Base-by-base conservation (phyloP, 805 yeast genomes). In the Candida endomychidarum region DNA sequence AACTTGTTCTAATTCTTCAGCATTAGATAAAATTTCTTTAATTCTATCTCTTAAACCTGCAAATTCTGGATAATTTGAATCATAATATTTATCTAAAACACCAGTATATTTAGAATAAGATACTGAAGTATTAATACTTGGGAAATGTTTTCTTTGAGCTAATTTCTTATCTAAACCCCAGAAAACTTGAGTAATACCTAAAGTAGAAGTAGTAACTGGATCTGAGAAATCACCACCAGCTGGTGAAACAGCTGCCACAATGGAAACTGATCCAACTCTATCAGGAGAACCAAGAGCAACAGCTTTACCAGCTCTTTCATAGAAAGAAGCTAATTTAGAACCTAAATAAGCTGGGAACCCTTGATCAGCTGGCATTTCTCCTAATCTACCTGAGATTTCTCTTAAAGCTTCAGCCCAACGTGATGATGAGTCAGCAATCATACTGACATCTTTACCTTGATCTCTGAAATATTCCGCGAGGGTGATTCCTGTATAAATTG, bases 201-300 rank as follows among this genome's bases (percentile, higher is more conserved):
- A 80, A 24, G 99, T 93, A 6, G 99, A 81, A 15, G 98, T 91
- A 19, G 99, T 93, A 54, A 93, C 99, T 32, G 99, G 99, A 73
- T 93, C 99, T 18, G 98, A 91, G 83, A 93, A 91, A 76, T 93
- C 99, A 83, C 99, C 99, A 81, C 99, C 99, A 41, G 99, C 98
- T 53, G 99, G 99, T 4, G 98, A 93, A 28, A 93, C 99, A 53
- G 99, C 99, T 45, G 99, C 99, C 58, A 93, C 75, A 67, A 93
- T 93, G n/a, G 99, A 93, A 49, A 93, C 99, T 21, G 99, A 91
- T 47, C 99, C 99, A 52, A 78, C 61, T 75, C 99, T 89, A 54
- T 86, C 86, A 49, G 99, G 99, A 44, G 95, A 87, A 60, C 99
- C 99, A 45, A 93, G 76, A 2, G 96, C 91, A 56, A 83, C 75